Evolutionary conservation across 2,329 filamentous ascomycete species (phyloP).

Genomic region (Ascochyta clinopodiicola): DNA sequence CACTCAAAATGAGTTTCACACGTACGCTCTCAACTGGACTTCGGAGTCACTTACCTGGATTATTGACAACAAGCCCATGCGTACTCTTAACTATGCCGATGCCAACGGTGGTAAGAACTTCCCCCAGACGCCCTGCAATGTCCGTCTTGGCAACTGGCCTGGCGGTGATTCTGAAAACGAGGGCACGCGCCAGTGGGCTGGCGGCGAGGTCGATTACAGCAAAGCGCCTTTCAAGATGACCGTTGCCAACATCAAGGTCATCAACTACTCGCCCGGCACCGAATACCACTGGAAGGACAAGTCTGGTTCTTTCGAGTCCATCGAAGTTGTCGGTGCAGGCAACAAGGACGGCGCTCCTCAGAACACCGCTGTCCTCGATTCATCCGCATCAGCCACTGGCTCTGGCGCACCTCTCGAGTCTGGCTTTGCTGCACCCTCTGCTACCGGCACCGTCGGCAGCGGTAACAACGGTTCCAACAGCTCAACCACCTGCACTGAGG

Average conservation of each 20-base stretch:
- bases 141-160: conserved; percentile 55
- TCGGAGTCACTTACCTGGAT: conserved; percentile 69
- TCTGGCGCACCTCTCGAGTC: conserved; percentile 33
- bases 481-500: conserved; percentile 23
- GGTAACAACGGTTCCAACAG: conserved; percentile 5
- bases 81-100: conserved; percentile 67
- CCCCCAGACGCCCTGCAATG: conserved; percentile 78
- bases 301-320: conserved; percentile 57
- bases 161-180: conserved; percentile 56
- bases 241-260: conserved; percentile 58
- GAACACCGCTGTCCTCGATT: conserved; percentile 32
- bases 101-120: conserved; percentile 66
- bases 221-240: conserved; percentile 60
- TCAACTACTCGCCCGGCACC: conserved; percentile 60
- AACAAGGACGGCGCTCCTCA: conserved; percentile 41
- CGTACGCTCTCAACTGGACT: conserved; percentile 77
- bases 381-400: conserved; percentile 38
- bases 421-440: conserved; percentile 31
- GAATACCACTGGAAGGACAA: conserved; percentile 59
- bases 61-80: conserved; percentile 71
- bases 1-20: conserved; percentile 67
- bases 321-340: conserved; percentile 51
- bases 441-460: conserved; percentile 14
- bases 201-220: conserved; percentile 60
- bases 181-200: conserved; percentile 73